Evolutionary conservation across 352 stramenopile species (phyloP), one percentile per base, ranked within the genome.

Genomic region (Pythium oligandrum): DNA sequence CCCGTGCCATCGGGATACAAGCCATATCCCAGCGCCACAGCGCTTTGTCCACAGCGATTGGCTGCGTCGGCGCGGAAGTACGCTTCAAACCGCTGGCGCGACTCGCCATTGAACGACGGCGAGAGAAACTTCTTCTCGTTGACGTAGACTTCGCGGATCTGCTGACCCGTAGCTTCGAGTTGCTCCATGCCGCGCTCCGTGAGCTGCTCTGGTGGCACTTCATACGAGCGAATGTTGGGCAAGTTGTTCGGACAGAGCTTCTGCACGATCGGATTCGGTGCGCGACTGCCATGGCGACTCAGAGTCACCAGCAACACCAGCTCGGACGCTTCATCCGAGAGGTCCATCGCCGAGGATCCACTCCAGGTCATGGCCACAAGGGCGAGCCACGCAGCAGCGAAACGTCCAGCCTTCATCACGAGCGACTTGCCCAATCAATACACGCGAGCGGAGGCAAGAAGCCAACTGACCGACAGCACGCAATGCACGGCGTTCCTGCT

Each of bases 81-180:
- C 35, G 75, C 62, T 46, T 88, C 80, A n/a, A 88, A 88, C 42
- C 80, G 67, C 40, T 71, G 65, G 34, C 80, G 61, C 7, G 77
- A 66, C 32, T 75, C 55, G 6, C 80, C 78, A 55, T 83, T 87
- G 49, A 90, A 88, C 6, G 80, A 86, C 17, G 70, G 57, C 33
- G 76, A 79, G 7, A 90, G 54, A 42, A 90, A 90, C 4, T 53
- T 45, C 49, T 86, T 83, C 40, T 86, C 58, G 1, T 68, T 60
- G 17, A 90, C 75, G 44, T 90, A 90, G n/a, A 86, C 56, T 32
- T 85, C 53, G n/a, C 80, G 80, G 34, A 90, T 81, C 46, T 90
- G 75, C 1, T 69, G 58, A 0, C 80, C 80, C 7, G 80, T 72
- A 1, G 60, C 60, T 44, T 88, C 71, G 61, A 90, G 75, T 52